These are phyloP conservation scores for Gigaspora rosea DNA, from an alignment of 192 early-diverging fungal species.

Conservation along the genomic window DNA sequence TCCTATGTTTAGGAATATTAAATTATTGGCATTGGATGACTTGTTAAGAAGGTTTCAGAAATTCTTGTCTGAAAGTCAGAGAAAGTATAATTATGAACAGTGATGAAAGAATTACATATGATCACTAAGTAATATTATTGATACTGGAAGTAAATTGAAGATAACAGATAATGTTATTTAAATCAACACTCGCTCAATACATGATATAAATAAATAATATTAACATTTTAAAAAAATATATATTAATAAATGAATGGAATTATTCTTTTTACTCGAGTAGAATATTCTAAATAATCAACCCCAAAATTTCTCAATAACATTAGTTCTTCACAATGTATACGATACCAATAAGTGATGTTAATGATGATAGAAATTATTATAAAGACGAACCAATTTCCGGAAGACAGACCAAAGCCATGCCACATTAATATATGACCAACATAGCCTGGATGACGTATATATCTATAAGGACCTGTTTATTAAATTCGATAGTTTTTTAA, in stretches of 20 bases:
- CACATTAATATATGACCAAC: constrained; percentile 35
- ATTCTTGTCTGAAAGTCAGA: no score
- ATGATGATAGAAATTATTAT: constrained; percentile 27
- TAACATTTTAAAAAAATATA: neutral
- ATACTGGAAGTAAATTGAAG: no score
- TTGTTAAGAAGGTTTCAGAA: no score
- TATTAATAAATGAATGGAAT: constrained; percentile 16
- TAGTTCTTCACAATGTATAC: constrained; percentile 40
- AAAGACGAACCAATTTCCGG: constrained; percentile 30
- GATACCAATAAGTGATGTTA: constrained; percentile 28
- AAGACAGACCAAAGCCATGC: constrained; percentile 39
- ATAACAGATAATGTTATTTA: no score
- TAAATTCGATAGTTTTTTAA: neutral
- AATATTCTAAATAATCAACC: constrained; percentile 47
- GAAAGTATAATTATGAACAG: no score
- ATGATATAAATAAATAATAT: no score
- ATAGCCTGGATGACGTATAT: constrained; percentile 44
- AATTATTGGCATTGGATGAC: no score
- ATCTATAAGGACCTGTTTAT: constrained; percentile 40
- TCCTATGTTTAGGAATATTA: no score
- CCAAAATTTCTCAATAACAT: constrained; percentile 42
- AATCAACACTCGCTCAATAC: no score
- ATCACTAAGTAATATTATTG: no score
- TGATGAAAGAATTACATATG: no score
- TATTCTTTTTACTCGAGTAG: constrained; percentile 5